Evolutionary conservation across 2,329 filamentous ascomycete genomes (phyloP).

Genomic region (Claviceps cyperi): DNA sequence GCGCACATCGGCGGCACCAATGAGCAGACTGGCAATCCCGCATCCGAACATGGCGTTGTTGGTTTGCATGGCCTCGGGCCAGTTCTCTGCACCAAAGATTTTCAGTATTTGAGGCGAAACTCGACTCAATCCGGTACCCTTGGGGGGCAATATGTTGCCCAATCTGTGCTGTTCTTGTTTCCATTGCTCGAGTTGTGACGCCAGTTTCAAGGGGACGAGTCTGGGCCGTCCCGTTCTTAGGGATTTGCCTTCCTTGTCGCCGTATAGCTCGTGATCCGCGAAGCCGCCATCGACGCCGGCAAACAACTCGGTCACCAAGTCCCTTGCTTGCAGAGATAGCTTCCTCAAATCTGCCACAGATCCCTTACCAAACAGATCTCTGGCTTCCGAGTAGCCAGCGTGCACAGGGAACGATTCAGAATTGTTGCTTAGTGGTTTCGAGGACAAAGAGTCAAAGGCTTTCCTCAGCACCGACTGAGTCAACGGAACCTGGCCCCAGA

Average conservation of each 20-base stretch:
- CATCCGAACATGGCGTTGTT: conserved; percentile 11
- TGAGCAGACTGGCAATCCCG: conserved; percentile 9
- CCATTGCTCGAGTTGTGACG: conserved; percentile 9
- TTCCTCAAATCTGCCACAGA: conserved; percentile 6
- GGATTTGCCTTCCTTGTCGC: background rate
- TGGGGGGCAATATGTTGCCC: conserved; percentile 10
- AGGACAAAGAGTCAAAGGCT: background rate
- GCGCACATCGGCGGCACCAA: conserved; percentile 8
- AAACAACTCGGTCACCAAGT: conserved; percentile 7
- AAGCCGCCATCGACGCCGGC: conserved; percentile 2
- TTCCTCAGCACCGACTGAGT: background rate
- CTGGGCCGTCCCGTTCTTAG: conserved; percentile 1
- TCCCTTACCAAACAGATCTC: conserved; percentile 6
- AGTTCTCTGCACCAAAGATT: conserved; percentile 7
- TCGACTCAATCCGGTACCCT: conserved; percentile 6
- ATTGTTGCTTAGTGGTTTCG: background rate
- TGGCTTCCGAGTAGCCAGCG: conserved; percentile 8
- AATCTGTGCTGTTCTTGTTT: conserved; percentile 8
- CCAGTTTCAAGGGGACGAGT: conserved; percentile 8
- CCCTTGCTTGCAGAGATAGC: conserved; percentile 6
- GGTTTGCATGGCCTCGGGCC: conserved; percentile 7
- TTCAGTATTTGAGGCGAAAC: conserved; percentile 6
- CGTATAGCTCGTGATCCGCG: background rate
- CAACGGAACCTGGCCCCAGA: conserved; percentile 7
- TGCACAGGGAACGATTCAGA: conserved; percentile 2